These are phyloP conservation scores for Trichocomaceae sp. DNA, from an alignment of 2,329 filamentous ascomycete species.

Conservation along the genomic window DNA sequence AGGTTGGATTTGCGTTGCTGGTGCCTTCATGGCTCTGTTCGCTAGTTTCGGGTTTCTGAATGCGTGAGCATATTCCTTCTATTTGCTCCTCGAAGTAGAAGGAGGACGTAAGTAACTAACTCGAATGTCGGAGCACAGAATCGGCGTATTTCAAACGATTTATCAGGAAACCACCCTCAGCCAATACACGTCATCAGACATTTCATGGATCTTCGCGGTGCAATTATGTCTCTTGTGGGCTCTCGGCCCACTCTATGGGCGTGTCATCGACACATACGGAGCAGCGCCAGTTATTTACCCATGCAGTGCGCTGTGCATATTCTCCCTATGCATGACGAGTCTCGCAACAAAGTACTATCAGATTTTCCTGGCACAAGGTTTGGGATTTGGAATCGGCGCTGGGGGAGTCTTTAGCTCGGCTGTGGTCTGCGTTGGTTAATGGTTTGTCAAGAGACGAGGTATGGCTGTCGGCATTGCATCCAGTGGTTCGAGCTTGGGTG, in stretches of 20 bases:
- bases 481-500: slow-evolving; percentile 33
- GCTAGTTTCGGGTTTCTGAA: slow-evolving; percentile 24
- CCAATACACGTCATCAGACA: slow-evolving; percentile 26
- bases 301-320: slow-evolving; percentile 34
- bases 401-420: slow-evolving; percentile 3
- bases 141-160: slow-evolving; percentile 22
- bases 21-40: slow-evolving; percentile 25
- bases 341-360: slow-evolving; percentile 40
- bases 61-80: slow-evolving; percentile 6
- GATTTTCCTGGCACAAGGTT: slow-evolving; percentile 39
- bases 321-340: slow-evolving; percentile 42
- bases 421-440: slow-evolving; percentile 35
- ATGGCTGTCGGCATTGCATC: slow-evolving; percentile 51
- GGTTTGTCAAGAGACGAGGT: slow-evolving; percentile 48
- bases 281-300: slow-evolving; percentile 31
- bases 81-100: neutral
- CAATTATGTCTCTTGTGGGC: slow-evolving; percentile 39
- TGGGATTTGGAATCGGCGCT: slow-evolving; percentile 41
- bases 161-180: slow-evolving; percentile 19
- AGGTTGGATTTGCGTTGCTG: slow-evolving; percentile 30
- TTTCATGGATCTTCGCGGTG: slow-evolving; percentile 39
- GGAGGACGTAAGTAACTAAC: no score
- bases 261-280: slow-evolving; percentile 40
- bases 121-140: slow-evolving; percentile 16
- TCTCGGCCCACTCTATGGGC: slow-evolving; percentile 39